Percentiles rank a stretch among this genome's conserved stretches.
phyloP scores from a whole-genome alignment of 176 grass and related monocot species.

The Oryza australiensis region DNA sequence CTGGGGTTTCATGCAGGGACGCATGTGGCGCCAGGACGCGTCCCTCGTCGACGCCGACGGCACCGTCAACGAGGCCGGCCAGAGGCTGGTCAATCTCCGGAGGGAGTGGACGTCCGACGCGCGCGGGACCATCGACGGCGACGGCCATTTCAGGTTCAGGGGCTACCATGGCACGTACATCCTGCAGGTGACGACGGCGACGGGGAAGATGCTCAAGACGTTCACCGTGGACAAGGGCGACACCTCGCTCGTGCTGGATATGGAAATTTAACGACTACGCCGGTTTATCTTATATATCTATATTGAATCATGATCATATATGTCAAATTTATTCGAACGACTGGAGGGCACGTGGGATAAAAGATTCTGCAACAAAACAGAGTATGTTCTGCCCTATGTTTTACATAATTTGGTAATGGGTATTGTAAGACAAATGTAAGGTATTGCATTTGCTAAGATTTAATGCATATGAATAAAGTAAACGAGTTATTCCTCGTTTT shows the following conservation, averaged over 20 bases:
- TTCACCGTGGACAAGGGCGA: neutral
- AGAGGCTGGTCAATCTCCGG: neutral
- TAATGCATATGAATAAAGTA: neutral
- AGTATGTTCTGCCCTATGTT: neutral
- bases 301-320: neutral
- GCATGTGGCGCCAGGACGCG: conserved; percentile 58
- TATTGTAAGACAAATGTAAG: neutral
- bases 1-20: conserved; percentile 68
- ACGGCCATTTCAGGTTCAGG: neutral
- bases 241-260: neutral
- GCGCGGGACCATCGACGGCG: neutral
- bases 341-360: neutral
- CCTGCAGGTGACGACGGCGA: neutral
- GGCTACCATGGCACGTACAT: neutral
- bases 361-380: neutral
- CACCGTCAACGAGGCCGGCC: conserved; percentile 62
- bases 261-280: neutral
- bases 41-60: conserved; percentile 68
- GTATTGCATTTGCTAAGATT: neutral
- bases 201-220: neutral
- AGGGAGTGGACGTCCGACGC: neutral
- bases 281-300: neutral
- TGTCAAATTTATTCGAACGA: neutral
- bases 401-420: neutral
- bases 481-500: neutral